Evolutionary conservation across 2,329 filamentous ascomycete species (phyloP).

Genomic region (Blumeriella jaapii): DNA sequence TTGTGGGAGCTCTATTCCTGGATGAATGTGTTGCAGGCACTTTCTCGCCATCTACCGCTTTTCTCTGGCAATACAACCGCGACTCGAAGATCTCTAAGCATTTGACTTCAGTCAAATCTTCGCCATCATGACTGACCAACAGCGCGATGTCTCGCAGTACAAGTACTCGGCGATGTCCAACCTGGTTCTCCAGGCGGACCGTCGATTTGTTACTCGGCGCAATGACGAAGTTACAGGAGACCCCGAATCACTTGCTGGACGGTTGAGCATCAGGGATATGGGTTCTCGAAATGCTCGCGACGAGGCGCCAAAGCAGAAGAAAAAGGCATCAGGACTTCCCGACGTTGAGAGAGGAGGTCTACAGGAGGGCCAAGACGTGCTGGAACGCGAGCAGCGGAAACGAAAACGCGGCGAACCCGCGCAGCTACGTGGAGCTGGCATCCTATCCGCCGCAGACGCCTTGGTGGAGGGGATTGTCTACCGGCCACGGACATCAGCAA

Average conservation of each 20-base stretch:
- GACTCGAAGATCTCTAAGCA: background rate
- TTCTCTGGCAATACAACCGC: background rate
- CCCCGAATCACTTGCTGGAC: slow-evolving; percentile 90
- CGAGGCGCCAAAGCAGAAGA: slow-evolving; percentile 69
- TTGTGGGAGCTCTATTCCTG: background rate
- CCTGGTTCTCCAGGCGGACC: slow-evolving; percentile 99
- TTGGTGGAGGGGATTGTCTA: slow-evolving; percentile 87
- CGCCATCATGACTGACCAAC: slow-evolving; percentile 56
- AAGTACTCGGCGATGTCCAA: slow-evolving; percentile 99
- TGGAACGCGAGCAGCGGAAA: slow-evolving; percentile 77
- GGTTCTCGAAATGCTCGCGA: slow-evolving; percentile 74
- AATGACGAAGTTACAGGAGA: slow-evolving; percentile 94
- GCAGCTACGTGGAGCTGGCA: slow-evolving; percentile 60
- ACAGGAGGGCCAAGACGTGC: slow-evolving; percentile 71
- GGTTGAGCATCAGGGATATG: slow-evolving; percentile 92
- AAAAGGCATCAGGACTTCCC: slow-evolving; percentile 50
- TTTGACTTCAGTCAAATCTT: slow-evolving; percentile 9
- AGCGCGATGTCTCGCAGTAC: slow-evolving; percentile 86
- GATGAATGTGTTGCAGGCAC: slow-evolving; percentile 1
- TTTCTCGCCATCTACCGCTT: slow-evolving; percentile 1
- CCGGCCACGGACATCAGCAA: slow-evolving; percentile 80
- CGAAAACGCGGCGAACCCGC: slow-evolving; percentile 64
- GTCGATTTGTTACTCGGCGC: slow-evolving; percentile 84
- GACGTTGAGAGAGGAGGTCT: slow-evolving; percentile 65
- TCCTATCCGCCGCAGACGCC: slow-evolving; percentile 74